phyloP scores from a whole-genome alignment of 352 stramenopile species.

The Phytophthora meadii region DNA sequence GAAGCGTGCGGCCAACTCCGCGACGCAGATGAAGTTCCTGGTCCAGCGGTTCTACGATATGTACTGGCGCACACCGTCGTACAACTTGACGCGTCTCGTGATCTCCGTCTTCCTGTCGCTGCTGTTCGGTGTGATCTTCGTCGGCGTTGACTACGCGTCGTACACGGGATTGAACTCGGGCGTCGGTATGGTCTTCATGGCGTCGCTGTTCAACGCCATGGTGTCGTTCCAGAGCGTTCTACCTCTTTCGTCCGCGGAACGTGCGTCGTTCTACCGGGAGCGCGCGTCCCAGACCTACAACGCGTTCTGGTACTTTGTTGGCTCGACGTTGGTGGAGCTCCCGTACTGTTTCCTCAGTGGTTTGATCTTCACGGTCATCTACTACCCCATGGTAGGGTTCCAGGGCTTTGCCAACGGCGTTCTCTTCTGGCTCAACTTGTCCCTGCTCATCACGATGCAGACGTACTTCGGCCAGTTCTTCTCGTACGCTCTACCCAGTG shows the following conservation, averaged over 20 bases:
- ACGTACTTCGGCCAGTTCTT: slow-evolving; percentile 32
- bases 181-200: slow-evolving; percentile 81
- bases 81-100: slow-evolving; percentile 72
- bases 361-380: slow-evolving; percentile 72
- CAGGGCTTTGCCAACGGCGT: slow-evolving; percentile 57
- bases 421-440: slow-evolving; percentile 50
- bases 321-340: slow-evolving; percentile 38
- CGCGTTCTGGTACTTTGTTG: slow-evolving; percentile 62
- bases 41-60: slow-evolving; percentile 50
- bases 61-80: slow-evolving; percentile 89
- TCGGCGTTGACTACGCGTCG: slow-evolving; percentile 38
- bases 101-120: slow-evolving; percentile 70
- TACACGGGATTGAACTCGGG: slow-evolving; percentile 41
- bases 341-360: slow-evolving; percentile 33
- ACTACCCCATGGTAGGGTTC: slow-evolving; percentile 86
- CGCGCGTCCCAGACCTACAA: slow-evolving; percentile 53
- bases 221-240: slow-evolving; percentile 71
- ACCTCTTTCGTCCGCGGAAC: slow-evolving; percentile 77
- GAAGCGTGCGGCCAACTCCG: slow-evolving; percentile 33
- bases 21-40: slow-evolving; percentile 38
- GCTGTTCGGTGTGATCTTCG: slow-evolving; percentile 74
- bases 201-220: slow-evolving; percentile 67
- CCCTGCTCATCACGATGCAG: slow-evolving; percentile 66
- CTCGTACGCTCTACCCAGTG: slow-evolving; percentile 42
- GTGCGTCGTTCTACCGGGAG: slow-evolving; percentile 80